Base-by-base conservation (phyloP, 2,329 filamentous ascomycete genomes). In the Pseudofabraea citricarpa region DNA sequence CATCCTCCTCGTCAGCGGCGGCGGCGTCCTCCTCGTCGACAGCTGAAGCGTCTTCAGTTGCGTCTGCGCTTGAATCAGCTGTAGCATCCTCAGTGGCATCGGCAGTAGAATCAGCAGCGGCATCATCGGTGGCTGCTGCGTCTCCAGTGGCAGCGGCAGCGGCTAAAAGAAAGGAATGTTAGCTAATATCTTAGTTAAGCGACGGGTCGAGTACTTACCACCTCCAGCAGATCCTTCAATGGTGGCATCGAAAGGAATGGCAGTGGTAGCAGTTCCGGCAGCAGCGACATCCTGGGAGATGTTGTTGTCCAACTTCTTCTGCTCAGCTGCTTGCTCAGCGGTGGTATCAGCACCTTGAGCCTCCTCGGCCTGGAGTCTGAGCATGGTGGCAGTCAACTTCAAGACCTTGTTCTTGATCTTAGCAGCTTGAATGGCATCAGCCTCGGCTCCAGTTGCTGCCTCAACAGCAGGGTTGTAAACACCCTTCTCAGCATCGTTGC, bases 331-430 rank as follows among this genome's bases (percentile, higher is more conserved):
- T 23, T 77, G 64, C 57, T 74, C 67, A 21, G 48, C 66, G 18
- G 65, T 54, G 51, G 71, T 64, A 35, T 62, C 56, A 36, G 69
- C 63, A 20, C 67, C 67, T 54, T 77, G 69, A 0, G 74, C 75
- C 46, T 69, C 63, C 56, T 77, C 60, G 42, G 76, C 72, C 59
- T 73, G 61, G 32, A 79, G 65, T 38, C 63, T 63, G 36, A 75
- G 54, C 5, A 72, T 67, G 51, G 75, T 69, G 15, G 76, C 68
- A 59, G 70, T 66, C 35, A 79, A 63, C 66, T 79, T 79, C 36
- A 78, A 62, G 19, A 79, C 72, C 66, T 78, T 78, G 66, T 78
- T 79, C 68, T 79, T 78, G 56, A 70, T 78, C 64, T 78, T 78
- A 52, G 74, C 74, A 21, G 23, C 35, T n/a, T 72, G 62, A 13